Evolutionary conservation across 352 stramenopile species (phyloP), one percentile per base, ranked within the genome.

Genomic region (Phytopythium cucurbitacearum): DNA sequence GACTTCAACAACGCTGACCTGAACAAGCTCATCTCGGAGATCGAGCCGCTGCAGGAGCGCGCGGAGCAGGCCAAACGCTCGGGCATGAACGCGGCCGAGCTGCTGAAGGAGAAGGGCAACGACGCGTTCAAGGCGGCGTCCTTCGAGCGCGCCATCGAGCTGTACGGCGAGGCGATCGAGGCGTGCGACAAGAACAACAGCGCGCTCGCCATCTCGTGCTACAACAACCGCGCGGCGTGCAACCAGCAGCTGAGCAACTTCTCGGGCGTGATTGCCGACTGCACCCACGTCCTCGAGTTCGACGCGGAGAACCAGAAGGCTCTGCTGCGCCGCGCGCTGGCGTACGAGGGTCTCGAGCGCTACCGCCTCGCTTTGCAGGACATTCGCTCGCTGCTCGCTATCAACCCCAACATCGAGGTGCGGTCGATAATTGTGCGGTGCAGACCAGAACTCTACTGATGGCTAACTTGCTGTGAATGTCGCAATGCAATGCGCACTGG

Each of bases 201-300:
- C 44, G 67, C 85, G 5, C 59, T 98, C 36, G 82, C 90, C 7
- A 69, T 98, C 51, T 97, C 96, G 70, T 97, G 90, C 61, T 97
- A 94, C 73, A 92, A 94, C 67, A 98, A 98, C 64, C 91, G 94
- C 65, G 87, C 94, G 34, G 94, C 94, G 49, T 98, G 94, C 75
- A 94, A 98, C 89, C 96, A 98, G 76, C 93, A 98, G 82, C 93
- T 98, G 56, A 97, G 87, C 71, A 97, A 98, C 76, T 98, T 98
- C 71, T 97, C 96, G 45, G 91, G 80, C 39, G 92, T 97, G 12
- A 98, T 98, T 59, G 77, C 84, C 43, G 94, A 98, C 73, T 98
- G 93, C 67, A 97, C 90, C 35, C 87, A 96, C 40, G 94, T 98
- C 36, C 71, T 98, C 28, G 93, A 98, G 71, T 75, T 90, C 49